Evolutionary conservation across 371 early-diverging fungal species (phyloP), one percentile per base, ranked within the genome.

Genomic region (Dinochytrium kinnereticum): DNA sequence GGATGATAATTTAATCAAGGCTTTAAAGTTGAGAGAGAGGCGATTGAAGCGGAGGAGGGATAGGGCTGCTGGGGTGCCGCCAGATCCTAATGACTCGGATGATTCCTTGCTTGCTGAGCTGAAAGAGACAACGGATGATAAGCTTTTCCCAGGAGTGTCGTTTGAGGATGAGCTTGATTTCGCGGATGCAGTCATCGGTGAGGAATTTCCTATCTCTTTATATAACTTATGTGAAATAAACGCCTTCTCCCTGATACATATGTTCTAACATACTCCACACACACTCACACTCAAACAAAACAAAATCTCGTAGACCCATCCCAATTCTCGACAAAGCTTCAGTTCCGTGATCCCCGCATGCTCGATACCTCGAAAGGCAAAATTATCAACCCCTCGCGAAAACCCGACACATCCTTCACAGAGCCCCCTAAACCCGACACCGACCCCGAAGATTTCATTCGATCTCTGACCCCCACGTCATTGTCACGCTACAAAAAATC

Each of bases 21-120:
- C 71, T 30, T 64, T 75, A 19, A 61, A 30, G 31, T 50, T 72
- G 19, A 61, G 77, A 26, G 77, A 77, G 26, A 68, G 77, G 2
- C 68, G 77, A 19, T 40, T 73, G n/a, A 59, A 39, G 59, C 2
- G 77, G 13, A 44, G 70, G 37, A 69, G 64, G 51, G 72, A 50
- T 28, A 17, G 77, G 28, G 71, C 71, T 1, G 40, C 64, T 15
- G 77, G 77, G 5, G 68, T 73, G 3, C 77, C 77, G 7, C 77
- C 74, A 24, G 77, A 77, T 40, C 74, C 77, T 26, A 73, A 77
- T 38, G 77, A 77, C 64, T 77, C 77, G 13, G 77, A 77, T 40
- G 77, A 77, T 68, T 77, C 77, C 10, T 49, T 77, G 5, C 67
- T 74, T 2, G 77, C 73, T 21, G 77, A 77, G 57, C 50, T 77